Evolutionary conservation across 495 filamentous ascomycete species (phyloP).

Genomic region (Patellaria atrata): DNA sequence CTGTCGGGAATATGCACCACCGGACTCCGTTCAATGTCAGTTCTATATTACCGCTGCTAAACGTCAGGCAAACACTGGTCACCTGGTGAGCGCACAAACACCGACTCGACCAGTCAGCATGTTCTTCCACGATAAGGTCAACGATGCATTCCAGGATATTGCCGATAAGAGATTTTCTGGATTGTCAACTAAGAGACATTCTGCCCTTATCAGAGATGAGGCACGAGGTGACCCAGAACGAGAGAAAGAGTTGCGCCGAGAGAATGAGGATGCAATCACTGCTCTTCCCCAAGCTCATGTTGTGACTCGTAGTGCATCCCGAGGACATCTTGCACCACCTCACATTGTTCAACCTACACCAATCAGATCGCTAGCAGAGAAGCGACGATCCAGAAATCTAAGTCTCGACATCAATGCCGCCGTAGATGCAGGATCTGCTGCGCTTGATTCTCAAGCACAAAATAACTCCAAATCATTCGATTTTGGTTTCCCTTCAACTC

Average conservation of each 20-base stretch:
- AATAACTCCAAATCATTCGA: constrained; percentile 38
- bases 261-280: constrained; percentile 74
- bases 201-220: constrained; percentile 63
- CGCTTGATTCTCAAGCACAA: constrained; percentile 8
- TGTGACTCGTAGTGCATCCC: constrained; percentile 22
- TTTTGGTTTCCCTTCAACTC: constrained; percentile 62
- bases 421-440: constrained; percentile 11
- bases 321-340: constrained; percentile 11
- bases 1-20: constrained; percentile 69
- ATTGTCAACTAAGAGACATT: constrained; percentile 40
- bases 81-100: constrained; percentile 34
- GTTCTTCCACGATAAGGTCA: constrained; percentile 67
- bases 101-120: constrained; percentile 45
- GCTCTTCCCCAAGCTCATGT: constrained; percentile 50
- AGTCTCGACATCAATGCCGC: constrained; percentile 23
- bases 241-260: constrained; percentile 65
- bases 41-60: constrained; percentile 78
- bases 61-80: constrained; percentile 31
- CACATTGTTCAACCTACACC: constrained; percentile 2
- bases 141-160: constrained; percentile 66
- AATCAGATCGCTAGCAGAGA: constrained; percentile 8
- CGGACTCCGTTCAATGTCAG: constrained; percentile 75
- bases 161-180: constrained; percentile 44
- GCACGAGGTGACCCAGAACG: constrained; percentile 63
- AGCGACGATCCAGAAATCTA: constrained; percentile 22